phyloP scores from a whole-genome alignment of 2,329 filamentous ascomycete species.

The Aureobasidium lini region DNA sequence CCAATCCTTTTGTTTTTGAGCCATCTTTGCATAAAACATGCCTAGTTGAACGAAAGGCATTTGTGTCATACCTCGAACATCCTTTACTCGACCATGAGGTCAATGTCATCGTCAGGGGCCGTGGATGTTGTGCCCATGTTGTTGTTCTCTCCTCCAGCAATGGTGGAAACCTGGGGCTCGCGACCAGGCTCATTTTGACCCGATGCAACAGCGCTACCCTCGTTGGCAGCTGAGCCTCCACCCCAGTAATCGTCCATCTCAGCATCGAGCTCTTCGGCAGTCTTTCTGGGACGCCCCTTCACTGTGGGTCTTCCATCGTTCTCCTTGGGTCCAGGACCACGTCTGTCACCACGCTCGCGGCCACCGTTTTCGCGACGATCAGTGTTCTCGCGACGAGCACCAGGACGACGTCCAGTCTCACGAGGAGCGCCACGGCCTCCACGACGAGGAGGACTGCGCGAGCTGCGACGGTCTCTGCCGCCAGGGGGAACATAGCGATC shows the following conservation, averaged over 20 bases:
- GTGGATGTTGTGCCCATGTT: constrained; percentile 8
- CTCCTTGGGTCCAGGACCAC: constrained; percentile 37
- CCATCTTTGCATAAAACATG: not conserved
- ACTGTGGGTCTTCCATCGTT: constrained; percentile 39
- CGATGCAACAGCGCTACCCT: constrained; percentile 7
- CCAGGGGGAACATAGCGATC: constrained; percentile 69
- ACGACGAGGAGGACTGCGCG: constrained; percentile 49
- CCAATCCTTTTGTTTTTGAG: no score
- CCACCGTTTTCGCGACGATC: constrained; percentile 6
- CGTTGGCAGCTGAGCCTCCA: not conserved
- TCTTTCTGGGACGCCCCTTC: constrained; percentile 62
- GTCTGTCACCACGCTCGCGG: constrained; percentile 34
- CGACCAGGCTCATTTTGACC: not conserved
- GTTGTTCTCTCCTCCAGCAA: constrained; percentile 9
- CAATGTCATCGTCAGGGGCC: constrained; percentile 17
- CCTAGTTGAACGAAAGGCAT: not conserved
- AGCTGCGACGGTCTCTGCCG: constrained; percentile 38
- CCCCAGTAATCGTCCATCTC: constrained; percentile 87
- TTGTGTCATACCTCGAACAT: not conserved
- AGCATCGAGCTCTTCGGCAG: constrained; percentile 85
- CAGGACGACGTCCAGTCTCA: constrained; percentile 41
- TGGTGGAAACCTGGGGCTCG: constrained; percentile 12
- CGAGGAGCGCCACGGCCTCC: constrained; percentile 32
- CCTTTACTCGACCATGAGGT: constrained; percentile 18
- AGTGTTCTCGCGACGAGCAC: constrained; percentile 34